phyloP scores from a whole-genome alignment of 257 asterid species.

The Solanum habrochaites region DNA sequence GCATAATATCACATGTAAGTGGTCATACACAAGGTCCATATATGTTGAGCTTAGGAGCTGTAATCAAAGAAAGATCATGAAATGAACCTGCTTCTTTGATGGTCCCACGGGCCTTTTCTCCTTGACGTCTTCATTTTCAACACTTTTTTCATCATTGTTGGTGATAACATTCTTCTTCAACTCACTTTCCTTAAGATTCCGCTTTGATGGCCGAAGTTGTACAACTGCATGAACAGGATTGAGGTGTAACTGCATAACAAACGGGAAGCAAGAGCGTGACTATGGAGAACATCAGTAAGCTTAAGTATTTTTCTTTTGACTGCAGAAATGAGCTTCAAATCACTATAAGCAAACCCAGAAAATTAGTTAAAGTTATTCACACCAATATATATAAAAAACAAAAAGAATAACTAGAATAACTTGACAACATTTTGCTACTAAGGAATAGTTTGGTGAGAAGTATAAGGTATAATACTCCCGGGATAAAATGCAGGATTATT shows the following conservation, averaged over 20 bases:
- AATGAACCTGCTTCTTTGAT: constrained; percentile 45
- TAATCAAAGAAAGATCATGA: neutral
- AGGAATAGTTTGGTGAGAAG: neutral
- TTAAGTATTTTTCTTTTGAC: neutral
- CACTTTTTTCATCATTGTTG: constrained; percentile 18
- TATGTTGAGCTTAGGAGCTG: neutral
- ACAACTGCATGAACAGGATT: constrained; percentile 68
- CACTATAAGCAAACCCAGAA: neutral
- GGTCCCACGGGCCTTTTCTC: constrained; percentile 28
- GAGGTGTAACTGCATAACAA: constrained; percentile 71
- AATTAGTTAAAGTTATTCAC: neutral
- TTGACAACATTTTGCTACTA: neutral
- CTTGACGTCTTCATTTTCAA: constrained; percentile 31
- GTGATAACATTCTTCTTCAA: constrained; percentile 20
- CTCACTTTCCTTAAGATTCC: constrained; percentile 27
- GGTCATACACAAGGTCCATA: neutral
- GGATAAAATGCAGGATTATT: neutral
- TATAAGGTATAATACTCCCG: no score
- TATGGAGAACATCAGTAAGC: neutral
- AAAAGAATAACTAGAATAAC: neutral
- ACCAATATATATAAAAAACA: neutral
- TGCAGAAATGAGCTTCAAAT: neutral
- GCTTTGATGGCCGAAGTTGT: constrained; percentile 79
- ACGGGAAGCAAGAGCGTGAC: neutral
- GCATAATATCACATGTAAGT: neutral